Base-by-base conservation (phyloP, 192 early-diverging fungal species). In the Chytriomyces confervae region DNA sequence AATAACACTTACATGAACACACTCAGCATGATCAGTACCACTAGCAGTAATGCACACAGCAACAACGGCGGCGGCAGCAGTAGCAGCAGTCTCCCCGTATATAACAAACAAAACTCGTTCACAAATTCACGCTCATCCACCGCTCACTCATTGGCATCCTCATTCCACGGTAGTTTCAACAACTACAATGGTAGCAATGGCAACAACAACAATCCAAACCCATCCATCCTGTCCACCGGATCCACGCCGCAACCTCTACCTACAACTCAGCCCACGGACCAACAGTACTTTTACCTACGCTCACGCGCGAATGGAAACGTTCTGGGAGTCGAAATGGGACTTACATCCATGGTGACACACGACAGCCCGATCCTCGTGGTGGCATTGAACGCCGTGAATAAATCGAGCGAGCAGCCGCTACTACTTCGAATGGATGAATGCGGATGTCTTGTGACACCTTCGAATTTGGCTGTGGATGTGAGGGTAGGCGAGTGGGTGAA, bases 301-400 rank as follows among this genome's bases (percentile, higher is more conserved):
- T 24, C 18, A 6, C 43, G 50, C 16, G 74, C 74, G 16, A 76
- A 76, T 36, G 74, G 74, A 48, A 76, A 76, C 47, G 74, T 76
- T 3, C 64, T 76, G 7, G 74, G 74, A 24, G 74, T 76, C 43
- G 74, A 76, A 66, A 76, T 76, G 74, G 74, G 74, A 4, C 48
- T 76, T 7, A 76, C 74, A 7, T 44, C 13, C 18, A 76, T 76
- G 74, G 74, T 76, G 9, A 76, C 74, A 8, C 74, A 76, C 36
- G 74, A 76, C 63, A 46, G 29, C 20, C 74, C 74, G 5, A 66
- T 76, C 46, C 48, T 76, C n/a, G 74, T 76, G 27, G 63, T 76
- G 0, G 23, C 74, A n/a, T 49, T 76, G 18, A 76, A 62, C 8
- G 10, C 72, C 6, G 63, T 62, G 48, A 66, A 49, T n/a, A 76